These are phyloP conservation scores for Mrakia gelida DNA, from an alignment of 768 basidiomycete genomes.

Conservation along the genomic window DNA sequence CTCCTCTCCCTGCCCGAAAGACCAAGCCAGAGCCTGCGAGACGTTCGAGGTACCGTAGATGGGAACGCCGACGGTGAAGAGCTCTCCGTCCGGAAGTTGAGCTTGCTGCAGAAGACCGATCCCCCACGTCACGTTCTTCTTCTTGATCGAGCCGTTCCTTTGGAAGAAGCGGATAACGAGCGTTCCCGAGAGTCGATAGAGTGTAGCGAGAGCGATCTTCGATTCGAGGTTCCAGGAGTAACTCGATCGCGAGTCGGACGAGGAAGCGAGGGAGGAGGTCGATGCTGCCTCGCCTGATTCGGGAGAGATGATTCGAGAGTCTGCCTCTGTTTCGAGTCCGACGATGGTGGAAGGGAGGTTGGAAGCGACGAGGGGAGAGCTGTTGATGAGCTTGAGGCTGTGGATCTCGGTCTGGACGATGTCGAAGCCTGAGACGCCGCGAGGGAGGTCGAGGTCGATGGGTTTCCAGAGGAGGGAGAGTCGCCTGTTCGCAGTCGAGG, in stretches of 20 bases:
- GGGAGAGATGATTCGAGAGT: slow-evolving; percentile 33
- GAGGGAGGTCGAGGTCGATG: slow-evolving; percentile 41
- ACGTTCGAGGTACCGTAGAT: slow-evolving; percentile 39
- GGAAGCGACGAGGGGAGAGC: slow-evolving; percentile 31
- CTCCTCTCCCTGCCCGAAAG: slow-evolving; percentile 30
- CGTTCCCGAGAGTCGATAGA: slow-evolving; percentile 44
- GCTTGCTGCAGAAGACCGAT: slow-evolving; percentile 38
- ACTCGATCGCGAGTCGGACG: slow-evolving; percentile 2
- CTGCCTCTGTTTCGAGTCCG: slow-evolving; percentile 40
- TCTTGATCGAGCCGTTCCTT: slow-evolving; percentile 37
- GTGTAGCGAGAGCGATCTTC: slow-evolving; percentile 39
- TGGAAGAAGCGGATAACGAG: slow-evolving; percentile 39
- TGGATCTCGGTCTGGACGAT: slow-evolving; percentile 39
- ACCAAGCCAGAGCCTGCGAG: slow-evolving; percentile 34
- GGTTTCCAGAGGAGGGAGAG: slow-evolving; percentile 45
- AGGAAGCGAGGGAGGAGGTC: background rate
- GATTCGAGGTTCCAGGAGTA: slow-evolving; percentile 30
- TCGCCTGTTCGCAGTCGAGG: slow-evolving; percentile 7
- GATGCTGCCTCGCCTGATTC: background rate
- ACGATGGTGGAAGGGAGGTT: slow-evolving; percentile 35
- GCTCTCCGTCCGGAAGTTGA: slow-evolving; percentile 37
- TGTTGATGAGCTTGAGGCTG: slow-evolving; percentile 32
- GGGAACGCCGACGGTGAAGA: slow-evolving; percentile 34
- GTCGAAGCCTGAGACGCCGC: slow-evolving; percentile 41
- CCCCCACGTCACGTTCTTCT: slow-evolving; percentile 37